Base-by-base conservation (phyloP, 345 rosid genomes). In the Cochlearia excelsa region DNA sequence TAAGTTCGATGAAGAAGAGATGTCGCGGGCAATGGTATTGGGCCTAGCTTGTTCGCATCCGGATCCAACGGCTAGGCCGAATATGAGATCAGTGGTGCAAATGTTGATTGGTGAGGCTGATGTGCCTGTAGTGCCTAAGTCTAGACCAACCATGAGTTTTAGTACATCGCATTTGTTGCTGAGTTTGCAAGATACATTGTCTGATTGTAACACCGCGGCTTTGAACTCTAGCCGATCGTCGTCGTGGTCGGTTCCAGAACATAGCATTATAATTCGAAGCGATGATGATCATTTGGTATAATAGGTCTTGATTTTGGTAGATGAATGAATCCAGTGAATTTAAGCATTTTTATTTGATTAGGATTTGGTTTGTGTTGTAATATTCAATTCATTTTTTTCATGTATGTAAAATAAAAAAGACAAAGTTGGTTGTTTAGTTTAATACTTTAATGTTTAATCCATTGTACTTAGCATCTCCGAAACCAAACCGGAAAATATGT, bases 181-280 rank as follows among this genome's bases (percentile, higher is more conserved):
- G 60, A 87, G 81, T 66, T 66, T 94, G 83, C 99, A 90, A 42
- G 99, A 94, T 71, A 94, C 88, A 38, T 77, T 85, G 1, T 94
- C 99, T 0, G 99, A 94, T 54, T 85, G 81, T 46, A 84, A 90
- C 46, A 95, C 66, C 27, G 45, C 72, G 68, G 75, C 70, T 51
- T 66, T 71, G 1, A 38, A 84, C 34, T 85, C 92, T 10, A 75
- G 82, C 29, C 76, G 90, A 23, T 87, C 93, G 0, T 85, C 76
- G 2, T 61, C 75, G 4, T 86, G 90, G 6, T 85, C 99, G 0
- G 67, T 61, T 4, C 64, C 59, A 0, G 76, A 72, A 43, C 57
- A 59, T 54, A 65, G 44, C 10, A 37, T 72, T 60, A 4, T 53
- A 1, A 66, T 59, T 42, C 57, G 64, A 53, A 16, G 63, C 38